phyloP scores from a whole-genome alignment of 1,139 yeast species.

The Hansenula lynferdii region DNA sequence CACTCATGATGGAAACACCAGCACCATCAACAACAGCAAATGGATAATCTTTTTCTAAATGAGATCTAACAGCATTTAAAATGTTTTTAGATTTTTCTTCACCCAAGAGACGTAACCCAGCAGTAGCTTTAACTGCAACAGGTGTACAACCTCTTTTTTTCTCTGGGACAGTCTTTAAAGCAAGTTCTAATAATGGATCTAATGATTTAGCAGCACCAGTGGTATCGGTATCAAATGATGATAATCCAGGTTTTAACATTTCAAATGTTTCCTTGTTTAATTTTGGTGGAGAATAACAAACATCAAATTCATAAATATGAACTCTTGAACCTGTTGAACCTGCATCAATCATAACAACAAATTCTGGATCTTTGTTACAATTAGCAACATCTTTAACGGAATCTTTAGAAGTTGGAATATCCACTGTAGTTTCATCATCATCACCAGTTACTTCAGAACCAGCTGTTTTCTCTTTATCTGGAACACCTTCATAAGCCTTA shows the following conservation, averaged over 20 bases:
- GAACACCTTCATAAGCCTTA: conserved; percentile 23
- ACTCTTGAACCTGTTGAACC: conserved; percentile 97
- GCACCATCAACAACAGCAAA: conserved; percentile 84
- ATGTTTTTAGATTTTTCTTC: conserved; percentile 65
- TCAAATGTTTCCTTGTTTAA: conserved; percentile 76
- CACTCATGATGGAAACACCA: conserved; percentile 91
- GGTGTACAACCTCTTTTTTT: conserved; percentile 78
- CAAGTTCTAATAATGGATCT: conserved; percentile 72
- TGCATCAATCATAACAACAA: conserved; percentile 92
- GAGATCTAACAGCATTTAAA: conserved; percentile 67
- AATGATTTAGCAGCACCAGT: conserved; percentile 83
- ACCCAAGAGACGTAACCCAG: conserved; percentile 89
- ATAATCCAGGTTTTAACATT: conserved; percentile 90
- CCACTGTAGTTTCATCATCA: conserved; percentile 3
- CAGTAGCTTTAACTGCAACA: conserved; percentile 95
- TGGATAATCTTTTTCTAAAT: conserved; percentile 75
- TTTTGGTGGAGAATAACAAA: conserved; percentile 76
- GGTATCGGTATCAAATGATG: conserved; percentile 77
- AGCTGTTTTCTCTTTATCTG: conserved; percentile 13
- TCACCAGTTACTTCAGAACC: neutral
- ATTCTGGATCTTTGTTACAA: conserved; percentile 37
- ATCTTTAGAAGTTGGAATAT: neutral
- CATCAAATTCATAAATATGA: conserved; percentile 87
- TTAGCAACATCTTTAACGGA: conserved; percentile 9
- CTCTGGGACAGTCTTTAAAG: conserved; percentile 72